These are phyloP conservation scores for Botrytis fabae DNA, from an alignment of 2,329 filamentous ascomycete species.

Conservation along the genomic window DNA sequence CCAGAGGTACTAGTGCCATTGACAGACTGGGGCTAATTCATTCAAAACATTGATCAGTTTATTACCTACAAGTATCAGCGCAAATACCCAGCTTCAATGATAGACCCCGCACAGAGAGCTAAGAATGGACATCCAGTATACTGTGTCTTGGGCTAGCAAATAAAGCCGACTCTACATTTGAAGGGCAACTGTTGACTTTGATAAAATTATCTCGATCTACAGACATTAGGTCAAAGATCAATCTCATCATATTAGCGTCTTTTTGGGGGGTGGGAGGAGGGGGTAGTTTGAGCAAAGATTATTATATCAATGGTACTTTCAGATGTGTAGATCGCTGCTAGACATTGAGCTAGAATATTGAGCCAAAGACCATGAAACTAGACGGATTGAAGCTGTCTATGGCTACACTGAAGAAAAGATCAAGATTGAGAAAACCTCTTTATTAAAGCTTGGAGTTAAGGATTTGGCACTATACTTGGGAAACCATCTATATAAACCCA, in stretches of 20 bases:
- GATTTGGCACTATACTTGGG: neutral
- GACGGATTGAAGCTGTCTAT: neutral
- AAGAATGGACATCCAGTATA: neutral
- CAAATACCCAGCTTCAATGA: neutral
- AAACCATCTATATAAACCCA: neutral
- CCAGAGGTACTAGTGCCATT: neutral
- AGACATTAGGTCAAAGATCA: neutral
- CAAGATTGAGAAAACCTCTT: neutral
- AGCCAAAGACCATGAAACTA: neutral
- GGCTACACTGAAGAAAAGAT: neutral
- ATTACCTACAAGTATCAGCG: neutral
- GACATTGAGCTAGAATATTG: neutral
- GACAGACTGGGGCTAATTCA: neutral
- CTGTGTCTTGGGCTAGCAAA: neutral
- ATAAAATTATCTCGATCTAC: neutral
- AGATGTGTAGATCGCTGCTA: neutral
- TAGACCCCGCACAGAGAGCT: neutral
- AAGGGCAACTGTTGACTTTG: neutral
- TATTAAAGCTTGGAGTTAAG: neutral
- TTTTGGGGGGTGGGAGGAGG: neutral
- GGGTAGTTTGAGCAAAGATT: neutral
- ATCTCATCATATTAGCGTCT: neutral
- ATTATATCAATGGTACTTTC: neutral
- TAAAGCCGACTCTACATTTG: too few relatives aligned
- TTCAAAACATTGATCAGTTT: neutral